These are phyloP conservation scores for Scenedesmus sp. DNA, from an alignment of 163 green algal genomes.

Conservation along the genomic window DNA sequence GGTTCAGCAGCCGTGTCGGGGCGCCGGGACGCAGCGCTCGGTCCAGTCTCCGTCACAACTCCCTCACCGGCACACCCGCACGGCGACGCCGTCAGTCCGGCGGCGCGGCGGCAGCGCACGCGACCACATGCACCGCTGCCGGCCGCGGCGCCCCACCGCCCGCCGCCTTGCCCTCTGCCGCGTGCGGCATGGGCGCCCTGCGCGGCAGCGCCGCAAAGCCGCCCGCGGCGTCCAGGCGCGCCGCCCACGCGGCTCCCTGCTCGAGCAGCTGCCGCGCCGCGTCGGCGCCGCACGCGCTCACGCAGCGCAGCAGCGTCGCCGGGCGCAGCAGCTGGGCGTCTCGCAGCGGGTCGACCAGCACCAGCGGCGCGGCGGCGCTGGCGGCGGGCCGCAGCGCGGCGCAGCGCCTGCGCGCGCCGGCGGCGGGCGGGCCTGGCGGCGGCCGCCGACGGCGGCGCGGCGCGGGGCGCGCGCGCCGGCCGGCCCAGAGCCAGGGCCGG, in stretches of 20 bases:
- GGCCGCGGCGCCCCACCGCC: too few species aligned
- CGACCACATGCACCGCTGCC: too few species aligned
- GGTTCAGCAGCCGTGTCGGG: too few species aligned
- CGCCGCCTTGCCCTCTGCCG: not conserved
- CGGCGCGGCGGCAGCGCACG: too few species aligned
- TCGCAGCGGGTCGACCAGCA: slow-evolving; percentile 31
- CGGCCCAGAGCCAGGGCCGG: not conserved
- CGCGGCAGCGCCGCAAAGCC: not conserved
- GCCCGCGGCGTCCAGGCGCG: not conserved
- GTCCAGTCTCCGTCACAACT: too few species aligned
- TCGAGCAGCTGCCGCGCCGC: slow-evolving; percentile 29
- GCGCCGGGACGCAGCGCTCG: too few species aligned
- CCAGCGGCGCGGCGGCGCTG: not conserved
- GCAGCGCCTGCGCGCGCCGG: slow-evolving; percentile 9
- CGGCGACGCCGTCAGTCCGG: too few species aligned
- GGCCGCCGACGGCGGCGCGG: not conserved
- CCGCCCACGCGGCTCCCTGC: slow-evolving; percentile 11
- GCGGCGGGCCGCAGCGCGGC: not conserved
- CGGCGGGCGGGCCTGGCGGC: not conserved
- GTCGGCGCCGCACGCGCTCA: slow-evolving; percentile 8
- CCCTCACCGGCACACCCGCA: too few species aligned
- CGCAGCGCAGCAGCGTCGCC: not conserved
- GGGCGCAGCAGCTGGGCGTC: not conserved
- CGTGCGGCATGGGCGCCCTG: too few species aligned
- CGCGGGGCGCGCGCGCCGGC: not conserved